Conservation (phyloP, 129 eudicot species). For the Erigeron canadensis region DNA sequence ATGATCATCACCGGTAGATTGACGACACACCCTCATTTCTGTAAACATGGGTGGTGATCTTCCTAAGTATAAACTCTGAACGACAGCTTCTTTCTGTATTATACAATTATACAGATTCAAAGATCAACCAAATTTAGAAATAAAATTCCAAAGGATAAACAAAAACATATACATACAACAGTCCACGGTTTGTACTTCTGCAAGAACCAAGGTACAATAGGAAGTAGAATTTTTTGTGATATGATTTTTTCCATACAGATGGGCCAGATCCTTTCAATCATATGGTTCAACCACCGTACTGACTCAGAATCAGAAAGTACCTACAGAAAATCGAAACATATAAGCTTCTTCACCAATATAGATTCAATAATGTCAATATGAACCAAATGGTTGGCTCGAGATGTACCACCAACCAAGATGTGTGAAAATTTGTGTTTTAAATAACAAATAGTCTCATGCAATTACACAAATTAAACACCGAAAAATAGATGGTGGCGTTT, state of each 20-base stretch:
- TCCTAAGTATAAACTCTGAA: constrained; percentile 81
- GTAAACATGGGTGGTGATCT: constrained; percentile 91
- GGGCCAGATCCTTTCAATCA: constrained; percentile 85
- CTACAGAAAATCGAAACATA: constrained; percentile 26
- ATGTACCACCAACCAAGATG: too few relatives aligned
- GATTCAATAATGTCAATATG: not conserved
- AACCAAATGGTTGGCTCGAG: not conserved
- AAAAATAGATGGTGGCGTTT: not conserved
- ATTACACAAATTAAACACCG: not conserved
- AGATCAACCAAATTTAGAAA: not conserved
- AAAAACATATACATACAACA: constrained; percentile 50
- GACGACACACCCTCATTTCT: constrained; percentile 86
- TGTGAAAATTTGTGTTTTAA: too few relatives aligned
- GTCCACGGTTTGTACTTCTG: constrained; percentile 98
- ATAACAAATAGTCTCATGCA: too few relatives aligned
- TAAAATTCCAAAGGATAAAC: constrained; percentile 5
- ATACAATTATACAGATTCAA: not conserved
- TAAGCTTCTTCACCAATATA: not conserved
- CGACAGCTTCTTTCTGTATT: constrained; percentile 57
- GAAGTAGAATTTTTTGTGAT: constrained; percentile 78
- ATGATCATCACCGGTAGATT: constrained; percentile 77
- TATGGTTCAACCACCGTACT: constrained; percentile 87
- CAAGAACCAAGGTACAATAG: constrained; percentile 93
- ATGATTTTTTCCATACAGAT: constrained; percentile 80
- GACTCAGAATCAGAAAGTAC: constrained; percentile 89